Percentiles rank a stretch among this genome's conserved stretches.
These are phyloP conservation scores for Mycena latifolia DNA, from an alignment of 768 basidiomycete species.

Conservation along the genomic window DNA sequence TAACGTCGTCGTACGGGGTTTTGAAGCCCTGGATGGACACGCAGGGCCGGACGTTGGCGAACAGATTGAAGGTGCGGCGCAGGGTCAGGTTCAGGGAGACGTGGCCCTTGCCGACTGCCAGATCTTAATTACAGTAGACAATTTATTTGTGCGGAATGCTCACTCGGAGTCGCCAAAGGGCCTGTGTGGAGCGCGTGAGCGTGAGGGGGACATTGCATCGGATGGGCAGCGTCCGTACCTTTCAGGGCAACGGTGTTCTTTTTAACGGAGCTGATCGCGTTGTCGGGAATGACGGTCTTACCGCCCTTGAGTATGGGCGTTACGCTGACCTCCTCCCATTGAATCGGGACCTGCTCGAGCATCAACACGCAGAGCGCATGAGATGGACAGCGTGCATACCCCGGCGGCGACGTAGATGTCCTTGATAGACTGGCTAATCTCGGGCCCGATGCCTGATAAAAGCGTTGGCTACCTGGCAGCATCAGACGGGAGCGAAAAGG, in stretches of 20 bases:
- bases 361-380: constrained; percentile 9
- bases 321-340: constrained; percentile 99
- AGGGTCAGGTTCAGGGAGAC: constrained; percentile 98
- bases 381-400: constrained; percentile 53
- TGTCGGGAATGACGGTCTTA: constrained; percentile 96
- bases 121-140: constrained; percentile 24
- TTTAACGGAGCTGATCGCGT: constrained; percentile 91
- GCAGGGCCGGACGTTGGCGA: constrained; percentile 98
- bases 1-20: constrained; percentile 98
- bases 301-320: constrained; percentile 94
- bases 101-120: constrained; percentile 95
- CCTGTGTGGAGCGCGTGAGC: constrained; percentile 56
- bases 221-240: constrained; percentile 62
- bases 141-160: constrained; percentile 45
- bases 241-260: constrained; percentile 98
- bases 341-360: constrained; percentile 86
- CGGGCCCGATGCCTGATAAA: constrained; percentile 92
- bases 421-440: constrained; percentile 97
- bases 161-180: constrained; percentile 97
- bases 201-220: constrained; percentile 12
- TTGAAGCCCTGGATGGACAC: constrained; percentile 96
- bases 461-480: constrained; percentile 24
- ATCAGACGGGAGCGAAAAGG: constrained; percentile 11
- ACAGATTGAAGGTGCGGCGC: constrained; percentile 96
- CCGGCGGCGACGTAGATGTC: constrained; percentile 91